These are phyloP conservation scores for Cytospora leucostoma DNA, from an alignment of 2,329 filamentous ascomycete species.

Conservation along the genomic window DNA sequence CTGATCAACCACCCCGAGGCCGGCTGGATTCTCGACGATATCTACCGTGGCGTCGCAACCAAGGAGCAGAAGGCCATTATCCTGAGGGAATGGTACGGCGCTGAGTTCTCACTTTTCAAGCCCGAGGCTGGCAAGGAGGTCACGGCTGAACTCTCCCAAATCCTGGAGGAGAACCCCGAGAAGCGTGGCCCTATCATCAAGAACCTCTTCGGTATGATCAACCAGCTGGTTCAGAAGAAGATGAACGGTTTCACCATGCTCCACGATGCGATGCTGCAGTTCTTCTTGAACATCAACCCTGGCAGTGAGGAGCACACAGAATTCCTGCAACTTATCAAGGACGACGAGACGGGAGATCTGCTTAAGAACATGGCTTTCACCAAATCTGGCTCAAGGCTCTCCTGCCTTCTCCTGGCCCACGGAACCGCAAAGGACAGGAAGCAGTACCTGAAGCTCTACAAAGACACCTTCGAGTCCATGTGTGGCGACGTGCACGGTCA, in stretches of 20 bases:
- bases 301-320: conserved; percentile 82
- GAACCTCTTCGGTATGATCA: conserved; percentile 82
- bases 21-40: conserved; percentile 96
- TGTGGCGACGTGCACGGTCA: conserved; percentile 79
- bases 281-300: conserved; percentile 77
- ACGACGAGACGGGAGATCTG: conserved; percentile 86
- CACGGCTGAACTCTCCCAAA: conserved; percentile 70
- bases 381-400: conserved; percentile 78
- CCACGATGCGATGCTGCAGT: conserved; percentile 97
- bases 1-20: conserved; percentile 96
- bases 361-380: conserved; percentile 97
- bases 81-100: conserved; percentile 93
- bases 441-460: conserved; percentile 80
- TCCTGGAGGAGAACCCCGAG: conserved; percentile 76
- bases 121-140: conserved; percentile 52
- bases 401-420: conserved; percentile 79
- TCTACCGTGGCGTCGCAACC: conserved; percentile 87
- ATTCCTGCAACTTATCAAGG: conserved; percentile 87
- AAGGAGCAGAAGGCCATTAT: conserved; percentile 82
- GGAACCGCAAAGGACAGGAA: conserved; percentile 92
- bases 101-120: conserved; percentile 85
- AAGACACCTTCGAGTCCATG: conserved; percentile 84
- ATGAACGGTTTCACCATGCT: conserved; percentile 96
- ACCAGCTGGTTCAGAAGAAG: conserved; percentile 92
- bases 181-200: conserved; percentile 88